These are phyloP conservation scores for Cokeromyces recurvatus DNA, from an alignment of 371 early-diverging fungal species.

Conservation along the genomic window DNA sequence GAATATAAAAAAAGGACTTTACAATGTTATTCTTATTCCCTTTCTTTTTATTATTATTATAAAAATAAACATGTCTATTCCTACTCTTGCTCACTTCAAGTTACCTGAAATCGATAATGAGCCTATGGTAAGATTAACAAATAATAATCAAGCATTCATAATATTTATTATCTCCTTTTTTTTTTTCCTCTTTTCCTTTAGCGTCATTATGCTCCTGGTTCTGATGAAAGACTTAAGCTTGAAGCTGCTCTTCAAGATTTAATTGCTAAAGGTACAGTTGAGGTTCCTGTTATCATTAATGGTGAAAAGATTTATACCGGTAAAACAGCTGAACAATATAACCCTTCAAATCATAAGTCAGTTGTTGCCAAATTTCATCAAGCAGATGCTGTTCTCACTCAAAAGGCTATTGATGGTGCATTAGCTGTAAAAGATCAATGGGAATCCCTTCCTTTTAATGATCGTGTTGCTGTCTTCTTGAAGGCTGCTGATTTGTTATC, in stretches of 20 bases:
- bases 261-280: conserved; percentile 62
- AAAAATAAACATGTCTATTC: conserved; percentile 29
- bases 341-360: conserved; percentile 82
- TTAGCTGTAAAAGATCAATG: conserved; percentile 82
- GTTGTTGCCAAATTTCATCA: conserved; percentile 83
- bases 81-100: conserved; percentile 66
- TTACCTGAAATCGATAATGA: conserved; percentile 86
- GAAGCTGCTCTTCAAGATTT: conserved; percentile 77
- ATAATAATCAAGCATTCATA: too few relatives aligned
- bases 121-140: conserved; percentile 66
- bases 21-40: too few relatives aligned
- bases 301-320: conserved; percentile 77
- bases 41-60: background rate
- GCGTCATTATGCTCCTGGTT: conserved; percentile 78
- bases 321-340: conserved; percentile 65
- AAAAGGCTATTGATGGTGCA: conserved; percentile 88
- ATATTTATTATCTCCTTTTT: background rate
- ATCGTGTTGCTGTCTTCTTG: conserved; percentile 94
- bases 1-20: too few relatives aligned
- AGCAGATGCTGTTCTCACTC: conserved; percentile 66
- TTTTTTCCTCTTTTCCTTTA: conserved; percentile 18
- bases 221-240: conserved; percentile 72
- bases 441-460: conserved; percentile 93
- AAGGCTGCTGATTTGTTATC: conserved; percentile 95
- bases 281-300: conserved; percentile 84